phyloP scores from a whole-genome alignment of 352 stramenopile species.

The Phytopythium vexans region DNA sequence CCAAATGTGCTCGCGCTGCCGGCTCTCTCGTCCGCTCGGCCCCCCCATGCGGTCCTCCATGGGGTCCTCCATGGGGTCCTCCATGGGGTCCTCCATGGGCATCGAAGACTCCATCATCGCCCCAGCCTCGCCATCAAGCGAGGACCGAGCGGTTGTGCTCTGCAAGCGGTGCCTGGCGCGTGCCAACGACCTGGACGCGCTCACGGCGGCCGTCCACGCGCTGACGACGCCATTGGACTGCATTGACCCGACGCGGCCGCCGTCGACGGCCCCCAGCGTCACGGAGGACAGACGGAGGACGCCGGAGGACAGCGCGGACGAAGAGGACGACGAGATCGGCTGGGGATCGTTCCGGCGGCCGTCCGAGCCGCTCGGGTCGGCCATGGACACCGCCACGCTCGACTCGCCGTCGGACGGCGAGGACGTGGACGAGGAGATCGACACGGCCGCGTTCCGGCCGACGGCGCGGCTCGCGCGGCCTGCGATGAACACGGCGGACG shows the following conservation, averaged over 20 bases:
- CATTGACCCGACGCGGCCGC: no score
- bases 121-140: not conserved
- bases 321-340: slow-evolving; percentile 1
- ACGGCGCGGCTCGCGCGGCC: not conserved
- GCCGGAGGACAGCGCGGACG: not conserved
- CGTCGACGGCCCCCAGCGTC: no score
- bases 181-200: slow-evolving; percentile 18
- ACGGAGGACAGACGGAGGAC: not conserved
- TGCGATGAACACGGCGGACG: slow-evolving; percentile 1
- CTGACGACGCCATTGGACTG: not conserved
- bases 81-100: slow-evolving; percentile 12
- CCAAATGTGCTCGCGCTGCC: slow-evolving; percentile 35
- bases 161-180: slow-evolving; percentile 57
- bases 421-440: slow-evolving; percentile 12
- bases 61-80: no score
- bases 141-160: slow-evolving; percentile 25
- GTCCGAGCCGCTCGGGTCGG: not conserved
- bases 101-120: no score
- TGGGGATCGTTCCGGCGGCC: no score
- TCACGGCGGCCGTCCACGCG: not conserved
- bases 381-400: slow-evolving; percentile 1
- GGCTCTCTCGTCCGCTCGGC: slow-evolving; percentile 24
- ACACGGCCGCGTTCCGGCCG: slow-evolving; percentile 3
- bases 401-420: not conserved
- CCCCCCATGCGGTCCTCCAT: slow-evolving; percentile 16